Evolutionary conservation across 1,284 basidiomycete genomes (phyloP), one percentile per base, ranked within the genome.

Genomic region (Trichosporon ovoides): DNA sequence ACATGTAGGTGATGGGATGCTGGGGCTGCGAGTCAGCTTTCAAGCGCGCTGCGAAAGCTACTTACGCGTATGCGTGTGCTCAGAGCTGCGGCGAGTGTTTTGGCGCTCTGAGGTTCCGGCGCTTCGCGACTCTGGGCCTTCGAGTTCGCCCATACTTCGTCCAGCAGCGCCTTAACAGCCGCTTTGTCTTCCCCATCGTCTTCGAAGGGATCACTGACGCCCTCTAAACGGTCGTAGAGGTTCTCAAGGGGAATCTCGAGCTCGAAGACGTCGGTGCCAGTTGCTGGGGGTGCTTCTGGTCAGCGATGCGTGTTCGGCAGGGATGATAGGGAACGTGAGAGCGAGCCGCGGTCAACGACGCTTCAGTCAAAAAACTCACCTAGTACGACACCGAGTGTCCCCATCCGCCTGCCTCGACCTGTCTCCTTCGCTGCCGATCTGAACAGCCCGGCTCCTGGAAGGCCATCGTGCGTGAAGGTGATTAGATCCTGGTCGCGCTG

Each of bases 351-450:
- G n/a, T n/a, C n/a, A n/a, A n/a, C n/a, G n/a, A n/a, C n/a, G n/a
- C n/a, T n/a, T n/a, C n/a, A n/a, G n/a, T n/a, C n/a, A n/a, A n/a
- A n/a, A n/a, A n/a, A 60, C 70, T 60, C 51, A 73, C 71, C 65
- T 2, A 75, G 60, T 1, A 74, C 67, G 0, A 70, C 68, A 37
- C 72, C 74, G 3, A 76, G 38, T 9, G 70, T 73, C 3, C 67
- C 74, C 74, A 76, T 76, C 24, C 68, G 53, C 54, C 72, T 56
- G 9, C 74, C 72, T 14, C 74, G 56, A 1, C 68, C 62, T 11
- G 58, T 53, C 20, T 63, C 65, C 13, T 52, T 60, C 10, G 57
- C 46, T 9, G 66, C 54, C 51, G 65, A 71, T 16, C 71, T 50
- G 51, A 75, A 75, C 16, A 74, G 56, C 0, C 72, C 72, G 1